Conservation (phyloP, 352 stramenopile species). For the Halophytophthora polymorphica region DNA sequence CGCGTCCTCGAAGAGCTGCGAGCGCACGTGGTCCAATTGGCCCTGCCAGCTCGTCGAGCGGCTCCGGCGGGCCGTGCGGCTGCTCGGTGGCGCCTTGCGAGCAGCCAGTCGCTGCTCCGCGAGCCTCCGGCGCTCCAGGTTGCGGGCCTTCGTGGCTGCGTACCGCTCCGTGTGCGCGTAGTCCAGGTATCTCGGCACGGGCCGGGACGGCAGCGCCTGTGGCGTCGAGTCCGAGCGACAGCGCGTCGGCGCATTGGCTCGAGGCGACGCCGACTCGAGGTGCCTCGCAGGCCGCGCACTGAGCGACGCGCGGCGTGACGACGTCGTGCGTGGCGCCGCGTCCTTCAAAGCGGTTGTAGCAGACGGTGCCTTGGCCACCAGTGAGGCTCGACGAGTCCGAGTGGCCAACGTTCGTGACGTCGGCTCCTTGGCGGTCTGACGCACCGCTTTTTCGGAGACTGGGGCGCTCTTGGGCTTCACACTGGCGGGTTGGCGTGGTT, state of each 20-base stretch:
- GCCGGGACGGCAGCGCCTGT: not conserved
- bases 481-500: slow-evolving; percentile 4
- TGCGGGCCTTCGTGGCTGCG: slow-evolving; percentile 30
- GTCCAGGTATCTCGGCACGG: slow-evolving; percentile 27
- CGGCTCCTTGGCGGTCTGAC: too few relatives aligned
- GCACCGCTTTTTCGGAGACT: too few relatives aligned
- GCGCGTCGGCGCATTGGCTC: not conserved
- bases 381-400: not conserved
- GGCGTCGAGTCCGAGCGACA: slow-evolving; percentile 10
- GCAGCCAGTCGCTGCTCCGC: slow-evolving; percentile 24
- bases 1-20: slow-evolving; percentile 11
- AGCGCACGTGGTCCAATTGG: slow-evolving; percentile 16
- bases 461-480: too few relatives aligned
- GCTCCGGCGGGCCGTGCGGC: slow-evolving; percentile 4
- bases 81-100: slow-evolving; percentile 9
- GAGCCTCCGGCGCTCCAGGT: slow-evolving; percentile 31
- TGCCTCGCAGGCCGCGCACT: slow-evolving; percentile 1
- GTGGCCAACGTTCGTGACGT: too few relatives aligned
- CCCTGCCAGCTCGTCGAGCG: slow-evolving; percentile 13
- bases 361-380: not conserved
- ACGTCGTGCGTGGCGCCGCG: not conserved
- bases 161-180: slow-evolving; percentile 36
- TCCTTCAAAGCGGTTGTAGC: slow-evolving; percentile 7
- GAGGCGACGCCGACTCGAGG: slow-evolving; percentile 6
- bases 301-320: slow-evolving; percentile 11